phyloP scores from a whole-genome alignment of 2,329 filamentous ascomycete species.

The Geosmithia putterillii region DNA sequence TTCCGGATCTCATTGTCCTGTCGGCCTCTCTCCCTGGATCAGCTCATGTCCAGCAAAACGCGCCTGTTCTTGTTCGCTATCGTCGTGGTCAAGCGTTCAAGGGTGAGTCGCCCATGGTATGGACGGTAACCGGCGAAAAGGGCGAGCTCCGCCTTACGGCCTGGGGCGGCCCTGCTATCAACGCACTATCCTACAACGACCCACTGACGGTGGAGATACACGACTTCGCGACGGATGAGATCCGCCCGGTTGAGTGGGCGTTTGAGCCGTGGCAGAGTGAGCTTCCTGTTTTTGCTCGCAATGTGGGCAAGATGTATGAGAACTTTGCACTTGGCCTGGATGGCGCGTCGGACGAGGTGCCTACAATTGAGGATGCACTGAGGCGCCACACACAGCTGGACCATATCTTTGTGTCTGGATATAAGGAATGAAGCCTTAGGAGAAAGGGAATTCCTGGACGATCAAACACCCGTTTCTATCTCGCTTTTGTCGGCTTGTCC shows the following conservation, averaged over 20 bases:
- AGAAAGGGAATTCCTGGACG: too few relatives aligned
- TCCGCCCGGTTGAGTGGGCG: slow-evolving; percentile 28
- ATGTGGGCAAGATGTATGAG: slow-evolving; percentile 45
- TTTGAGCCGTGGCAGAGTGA: slow-evolving; percentile 34
- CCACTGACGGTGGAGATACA: slow-evolving; percentile 36
- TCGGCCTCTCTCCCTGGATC: slow-evolving; percentile 18
- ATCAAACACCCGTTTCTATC: too few relatives aligned
- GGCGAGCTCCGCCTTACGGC: slow-evolving; percentile 33
- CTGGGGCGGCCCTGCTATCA: slow-evolving; percentile 11
- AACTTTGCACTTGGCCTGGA: slow-evolving; percentile 25
- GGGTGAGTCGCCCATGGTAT: slow-evolving; percentile 29
- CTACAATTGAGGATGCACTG: slow-evolving; percentile 28
- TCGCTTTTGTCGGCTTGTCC: too few relatives aligned
- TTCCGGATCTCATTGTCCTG: slow-evolving; percentile 28
- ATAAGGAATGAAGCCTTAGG: background rate
- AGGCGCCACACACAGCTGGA: slow-evolving; percentile 34
- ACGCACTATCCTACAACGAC: slow-evolving; percentile 19
- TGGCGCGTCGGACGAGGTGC: slow-evolving; percentile 8
- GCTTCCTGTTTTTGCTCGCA: slow-evolving; percentile 28
- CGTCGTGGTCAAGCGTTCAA: slow-evolving; percentile 36
- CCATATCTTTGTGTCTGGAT: background rate
- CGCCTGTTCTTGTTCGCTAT: slow-evolving; percentile 29
- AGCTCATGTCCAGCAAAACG: slow-evolving; percentile 13
- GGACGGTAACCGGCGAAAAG: slow-evolving; percentile 38
- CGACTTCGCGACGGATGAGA: slow-evolving; percentile 29